phyloP scores from a whole-genome alignment of 2,329 filamentous ascomycete species.

The Verticillium alfalfae region DNA sequence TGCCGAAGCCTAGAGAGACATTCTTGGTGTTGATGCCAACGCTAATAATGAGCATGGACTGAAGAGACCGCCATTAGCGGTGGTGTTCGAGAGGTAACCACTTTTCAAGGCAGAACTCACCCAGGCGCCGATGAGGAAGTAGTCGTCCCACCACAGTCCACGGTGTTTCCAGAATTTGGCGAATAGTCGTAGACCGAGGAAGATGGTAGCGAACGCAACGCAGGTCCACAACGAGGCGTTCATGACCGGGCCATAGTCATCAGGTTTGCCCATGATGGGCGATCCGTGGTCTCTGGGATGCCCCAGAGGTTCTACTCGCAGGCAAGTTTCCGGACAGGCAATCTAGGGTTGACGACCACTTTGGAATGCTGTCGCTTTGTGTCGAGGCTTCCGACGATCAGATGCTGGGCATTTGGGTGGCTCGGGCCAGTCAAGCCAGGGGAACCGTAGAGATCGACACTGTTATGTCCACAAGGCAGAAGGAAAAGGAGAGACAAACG shows the following conservation, averaged over 20 bases:
- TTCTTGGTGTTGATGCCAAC: slow-evolving; percentile 6
- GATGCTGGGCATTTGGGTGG: not conserved
- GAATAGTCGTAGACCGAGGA: slow-evolving; percentile 15
- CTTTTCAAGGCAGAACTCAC: slow-evolving; percentile 5
- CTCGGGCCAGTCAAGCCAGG: not conserved
- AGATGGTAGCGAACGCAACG: slow-evolving; percentile 11
- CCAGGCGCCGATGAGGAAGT: slow-evolving; percentile 13
- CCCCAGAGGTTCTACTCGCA: not conserved
- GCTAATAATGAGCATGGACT: slow-evolving; percentile 1
- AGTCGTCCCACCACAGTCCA: slow-evolving; percentile 13
- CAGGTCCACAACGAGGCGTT: slow-evolving; percentile 13
- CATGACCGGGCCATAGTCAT: slow-evolving; percentile 8
- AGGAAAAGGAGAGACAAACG: not conserved
- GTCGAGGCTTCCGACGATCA: not conserved
- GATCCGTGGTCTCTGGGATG: not conserved
- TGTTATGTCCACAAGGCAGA: not conserved
- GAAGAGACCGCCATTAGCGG: not conserved
- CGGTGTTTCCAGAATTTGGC: slow-evolving; percentile 15
- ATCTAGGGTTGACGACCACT: not conserved
- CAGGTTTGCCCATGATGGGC: not conserved
- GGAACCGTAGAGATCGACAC: not conserved
- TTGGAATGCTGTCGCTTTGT: not conserved
- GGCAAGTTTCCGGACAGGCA: not conserved
- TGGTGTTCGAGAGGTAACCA: not conserved
- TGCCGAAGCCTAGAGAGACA: slow-evolving; percentile 11